Percentiles rank a stretch among this genome's conserved stretches.
These are phyloP conservation scores for Trichaptum fuscoviolaceum DNA, from an alignment of 768 basidiomycete genomes.

Conservation along the genomic window DNA sequence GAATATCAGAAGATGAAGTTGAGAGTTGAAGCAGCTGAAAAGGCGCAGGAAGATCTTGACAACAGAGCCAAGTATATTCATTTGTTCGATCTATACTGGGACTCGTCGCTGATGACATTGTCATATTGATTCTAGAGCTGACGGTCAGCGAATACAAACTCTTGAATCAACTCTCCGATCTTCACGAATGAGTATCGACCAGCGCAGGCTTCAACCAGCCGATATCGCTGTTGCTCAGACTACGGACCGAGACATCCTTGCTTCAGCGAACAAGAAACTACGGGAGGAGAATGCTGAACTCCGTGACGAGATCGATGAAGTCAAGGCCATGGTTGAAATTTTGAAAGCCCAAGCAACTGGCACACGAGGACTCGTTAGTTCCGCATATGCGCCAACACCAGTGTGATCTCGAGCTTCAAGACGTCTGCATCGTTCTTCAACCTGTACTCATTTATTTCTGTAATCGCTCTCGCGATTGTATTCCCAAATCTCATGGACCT, in stretches of 20 bases:
- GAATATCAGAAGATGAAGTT: slow-evolving; percentile 64
- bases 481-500: neutral
- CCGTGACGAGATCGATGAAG: slow-evolving; percentile 54
- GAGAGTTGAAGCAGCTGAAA: slow-evolving; percentile 53
- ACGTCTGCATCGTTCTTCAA: neutral
- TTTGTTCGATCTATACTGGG: slow-evolving; percentile 1
- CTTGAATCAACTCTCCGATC: slow-evolving; percentile 51
- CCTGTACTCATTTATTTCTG: neutral
- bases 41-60: slow-evolving; percentile 48
- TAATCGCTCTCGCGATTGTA: neutral
- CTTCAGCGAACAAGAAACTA: slow-evolving; percentile 46
- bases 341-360: slow-evolving; percentile 54
- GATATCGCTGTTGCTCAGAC: slow-evolving; percentile 35
- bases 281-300: slow-evolving; percentile 54
- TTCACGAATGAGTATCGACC: slow-evolving; percentile 39
- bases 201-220: slow-evolving; percentile 16
- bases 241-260: slow-evolving; percentile 40
- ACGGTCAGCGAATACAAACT: slow-evolving; percentile 56
- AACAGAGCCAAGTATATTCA: slow-evolving; percentile 50
- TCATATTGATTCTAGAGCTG: slow-evolving; percentile 33
- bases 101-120: slow-evolving; percentile 5
- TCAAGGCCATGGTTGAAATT: slow-evolving; percentile 66
- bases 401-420: neutral
- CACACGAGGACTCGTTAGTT: slow-evolving; percentile 26
- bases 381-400: neutral